Conservation (phyloP, 1,139 yeast species). For the Protomyces macrosporus region DNA sequence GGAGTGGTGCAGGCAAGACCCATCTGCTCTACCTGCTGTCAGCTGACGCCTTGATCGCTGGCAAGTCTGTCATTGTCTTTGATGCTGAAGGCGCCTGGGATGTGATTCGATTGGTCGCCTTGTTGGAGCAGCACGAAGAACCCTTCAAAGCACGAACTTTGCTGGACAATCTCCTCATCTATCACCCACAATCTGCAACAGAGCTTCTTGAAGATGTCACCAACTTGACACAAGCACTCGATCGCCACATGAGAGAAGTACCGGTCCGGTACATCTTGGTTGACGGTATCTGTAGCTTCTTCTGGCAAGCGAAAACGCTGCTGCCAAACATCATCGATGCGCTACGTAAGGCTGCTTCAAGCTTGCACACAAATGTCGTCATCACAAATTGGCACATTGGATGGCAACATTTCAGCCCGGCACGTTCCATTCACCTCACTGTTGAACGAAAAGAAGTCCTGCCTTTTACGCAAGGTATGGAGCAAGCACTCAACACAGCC, state of each 20-base stretch:
- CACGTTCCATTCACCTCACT: constrained; percentile 3
- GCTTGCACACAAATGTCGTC: constrained; percentile 2
- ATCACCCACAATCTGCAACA: constrained; percentile 17
- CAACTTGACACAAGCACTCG: not conserved
- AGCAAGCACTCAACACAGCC: constrained; percentile 9
- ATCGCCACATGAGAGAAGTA: not conserved
- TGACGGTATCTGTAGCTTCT: constrained; percentile 23
- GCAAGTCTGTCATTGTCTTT: constrained; percentile 18
- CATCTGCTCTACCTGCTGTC: constrained; percentile 26
- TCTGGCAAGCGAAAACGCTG: constrained; percentile 18
- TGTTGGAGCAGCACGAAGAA: constrained; percentile 1
- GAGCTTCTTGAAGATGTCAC: constrained; percentile 14
- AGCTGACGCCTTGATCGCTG: constrained; percentile 10
- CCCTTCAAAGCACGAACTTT: not conserved
- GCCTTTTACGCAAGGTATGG: constrained; percentile 23
- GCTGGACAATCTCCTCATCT: constrained; percentile 11
- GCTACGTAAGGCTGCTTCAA: not conserved
- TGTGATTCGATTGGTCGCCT: constrained; percentile 6
- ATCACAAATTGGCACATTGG: constrained; percentile 22
- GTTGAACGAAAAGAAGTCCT: constrained; percentile 13
- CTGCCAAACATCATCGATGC: not conserved
- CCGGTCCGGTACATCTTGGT: constrained; percentile 18
- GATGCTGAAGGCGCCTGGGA: constrained; percentile 26
- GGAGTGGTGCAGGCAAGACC: constrained; percentile 28
- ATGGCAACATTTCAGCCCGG: constrained; percentile 3